Evolutionary conservation across 2,329 filamentous ascomycete species (phyloP), one percentile per base, ranked within the genome.

Genomic region (Orbilia quercus): DNA sequence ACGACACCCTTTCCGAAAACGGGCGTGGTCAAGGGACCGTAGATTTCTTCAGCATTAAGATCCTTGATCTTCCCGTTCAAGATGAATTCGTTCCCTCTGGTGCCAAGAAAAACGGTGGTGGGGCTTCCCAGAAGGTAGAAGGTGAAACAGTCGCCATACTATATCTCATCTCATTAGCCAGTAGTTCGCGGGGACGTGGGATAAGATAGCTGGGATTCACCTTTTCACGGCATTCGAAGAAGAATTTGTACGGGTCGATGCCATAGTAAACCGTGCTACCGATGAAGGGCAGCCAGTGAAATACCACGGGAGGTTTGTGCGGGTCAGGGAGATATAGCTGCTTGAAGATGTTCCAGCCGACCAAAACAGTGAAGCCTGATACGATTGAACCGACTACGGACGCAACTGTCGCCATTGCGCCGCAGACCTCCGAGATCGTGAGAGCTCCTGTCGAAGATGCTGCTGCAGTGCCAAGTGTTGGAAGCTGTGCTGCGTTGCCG

Each of bases 221-320:
- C 89, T 96, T 96, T 78, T 86, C 84, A 78, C 88, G 86, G 82
- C 88, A 86, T 77, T 84, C 77, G 70, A 85, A 85, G 84, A 97
- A 96, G 85, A 97, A 98, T 57, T 84, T 85, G 79, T 91, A 93
- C 14, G 94, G 94, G 79, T 98, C 92, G 82, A 97, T 97, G 81
- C 94, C 94, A 82, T 98, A 99, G 47, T 88, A 91, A 78, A 98
- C 84, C 72, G 95, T 97, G 83, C 90, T 97, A 76, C 94, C 94
- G 78, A 99, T 85, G 77, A 96, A 82, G 70, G 91, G 91, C 79
- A 94, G 85, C 86, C 87, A 91, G 81, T 92, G 90, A 81, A 93
- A 94, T 75, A 94, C 90, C 67, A 93, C 77, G 0, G 91, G 91
- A 28, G 91, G 91, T 80, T 92, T 90, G 80, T 92, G 90, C 57